Conservation (phyloP, 1,139 yeast genomes). For the Taiozyma sp. region DNA sequence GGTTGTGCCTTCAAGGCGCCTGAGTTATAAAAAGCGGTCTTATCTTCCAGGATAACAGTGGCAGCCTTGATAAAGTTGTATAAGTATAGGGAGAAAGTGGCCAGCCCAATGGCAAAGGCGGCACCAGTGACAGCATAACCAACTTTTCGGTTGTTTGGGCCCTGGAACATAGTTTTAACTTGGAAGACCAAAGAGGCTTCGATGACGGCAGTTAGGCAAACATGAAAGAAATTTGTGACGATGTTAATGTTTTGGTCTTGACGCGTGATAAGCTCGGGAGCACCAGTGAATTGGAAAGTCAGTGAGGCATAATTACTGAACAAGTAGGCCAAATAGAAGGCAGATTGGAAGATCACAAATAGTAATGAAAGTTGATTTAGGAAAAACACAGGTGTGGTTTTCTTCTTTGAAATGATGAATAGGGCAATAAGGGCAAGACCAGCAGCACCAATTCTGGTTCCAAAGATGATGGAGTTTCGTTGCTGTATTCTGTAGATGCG, state of each 20-base stretch:
- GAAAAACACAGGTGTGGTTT: constrained; percentile 62
- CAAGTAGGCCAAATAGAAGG: constrained; percentile 50
- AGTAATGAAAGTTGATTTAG: constrained; percentile 59
- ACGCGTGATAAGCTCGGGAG: constrained; percentile 30
- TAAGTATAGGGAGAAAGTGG: constrained; percentile 52
- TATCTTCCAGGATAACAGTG: constrained; percentile 23
- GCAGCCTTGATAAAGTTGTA: constrained; percentile 37
- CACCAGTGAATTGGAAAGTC: constrained; percentile 49
- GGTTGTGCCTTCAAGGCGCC: constrained; percentile 42
- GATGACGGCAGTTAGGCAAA: constrained; percentile 53
- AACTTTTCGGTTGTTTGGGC: constrained; percentile 39
- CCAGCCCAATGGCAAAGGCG: constrained; percentile 40
- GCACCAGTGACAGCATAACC: constrained; percentile 38
- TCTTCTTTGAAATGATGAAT: constrained; percentile 41
- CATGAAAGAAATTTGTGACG: constrained; percentile 57
- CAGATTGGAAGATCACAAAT: constrained; percentile 52
- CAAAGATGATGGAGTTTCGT: constrained; percentile 34
- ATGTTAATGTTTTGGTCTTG: constrained; percentile 40
- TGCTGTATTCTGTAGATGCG: constrained; percentile 15
- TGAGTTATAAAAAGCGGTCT: constrained; percentile 28
- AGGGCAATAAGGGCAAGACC: constrained; percentile 33
- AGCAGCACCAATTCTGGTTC: constrained; percentile 39
- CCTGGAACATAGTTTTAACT: constrained; percentile 58
- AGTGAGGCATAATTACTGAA: constrained; percentile 48
- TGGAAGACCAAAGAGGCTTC: constrained; percentile 70